A percentile compares a stretch with the other conserved stretches of the same genome.
phyloP scores from a whole-genome alignment of 495 filamentous ascomycete species.

The Podospora appendiculata region DNA sequence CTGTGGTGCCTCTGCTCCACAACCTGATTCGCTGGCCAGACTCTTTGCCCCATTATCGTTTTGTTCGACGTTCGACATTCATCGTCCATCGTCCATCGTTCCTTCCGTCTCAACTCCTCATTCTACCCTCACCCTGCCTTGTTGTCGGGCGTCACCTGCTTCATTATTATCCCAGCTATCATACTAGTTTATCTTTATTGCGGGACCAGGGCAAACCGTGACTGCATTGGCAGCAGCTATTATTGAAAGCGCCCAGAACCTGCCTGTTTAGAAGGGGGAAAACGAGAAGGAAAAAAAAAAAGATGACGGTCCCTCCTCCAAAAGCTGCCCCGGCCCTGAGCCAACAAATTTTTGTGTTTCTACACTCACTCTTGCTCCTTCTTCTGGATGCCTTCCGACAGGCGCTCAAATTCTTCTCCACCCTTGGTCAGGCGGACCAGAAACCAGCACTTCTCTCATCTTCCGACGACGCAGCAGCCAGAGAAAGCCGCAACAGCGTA shows the following conservation, averaged over 20 bases:
- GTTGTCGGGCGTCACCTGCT: not conserved
- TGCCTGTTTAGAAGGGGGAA: too few species aligned
- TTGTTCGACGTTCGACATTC: not conserved
- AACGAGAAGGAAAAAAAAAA: not conserved
- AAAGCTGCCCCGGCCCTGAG: constrained; percentile 14
- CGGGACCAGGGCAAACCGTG: not conserved
- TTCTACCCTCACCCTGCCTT: not conserved
- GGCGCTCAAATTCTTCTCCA: constrained; percentile 8
- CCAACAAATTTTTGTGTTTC: constrained; percentile 14
- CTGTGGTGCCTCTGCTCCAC: too few species aligned
- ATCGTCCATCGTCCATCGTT: not conserved
- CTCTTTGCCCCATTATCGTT: not conserved
- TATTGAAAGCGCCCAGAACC: not conserved
- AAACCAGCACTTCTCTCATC: constrained; percentile 3
- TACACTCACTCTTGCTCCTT: constrained; percentile 19
- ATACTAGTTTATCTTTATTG: not conserved
- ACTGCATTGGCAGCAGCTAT: not conserved
- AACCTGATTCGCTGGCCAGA: not conserved
- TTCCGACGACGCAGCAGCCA: not conserved
- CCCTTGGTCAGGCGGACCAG: not conserved
- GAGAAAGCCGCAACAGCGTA: not conserved
- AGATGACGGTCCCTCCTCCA: constrained; percentile 21
- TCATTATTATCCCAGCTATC: too few species aligned
- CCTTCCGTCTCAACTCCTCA: not conserved
- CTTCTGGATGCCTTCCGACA: constrained; percentile 13